Evolutionary conservation across 345 rosid species (phyloP).

Genomic region (Crucihimalaya himalaica): DNA sequence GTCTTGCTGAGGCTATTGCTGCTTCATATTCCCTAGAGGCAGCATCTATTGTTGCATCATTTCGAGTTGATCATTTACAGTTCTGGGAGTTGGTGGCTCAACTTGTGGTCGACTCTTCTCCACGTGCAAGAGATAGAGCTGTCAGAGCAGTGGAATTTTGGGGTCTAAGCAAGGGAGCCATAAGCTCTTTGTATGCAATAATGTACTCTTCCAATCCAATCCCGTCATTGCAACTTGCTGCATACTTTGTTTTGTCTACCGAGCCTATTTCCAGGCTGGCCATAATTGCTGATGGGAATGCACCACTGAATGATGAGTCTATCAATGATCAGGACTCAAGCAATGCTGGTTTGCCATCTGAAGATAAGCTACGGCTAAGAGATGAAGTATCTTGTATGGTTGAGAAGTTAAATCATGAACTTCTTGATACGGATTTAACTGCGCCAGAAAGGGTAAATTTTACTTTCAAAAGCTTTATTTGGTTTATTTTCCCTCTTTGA

Average conservation of each 20-base stretch:
- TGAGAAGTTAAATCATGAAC: slow-evolving; percentile 62
- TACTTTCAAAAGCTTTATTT: slow-evolving; percentile 22
- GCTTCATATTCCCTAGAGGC: slow-evolving; percentile 59
- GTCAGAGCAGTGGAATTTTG: slow-evolving; percentile 84
- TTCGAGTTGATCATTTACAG: slow-evolving; percentile 54
- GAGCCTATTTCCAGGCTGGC: slow-evolving; percentile 74
- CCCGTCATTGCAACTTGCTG: slow-evolving; percentile 75
- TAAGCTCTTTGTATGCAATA: slow-evolving; percentile 77
- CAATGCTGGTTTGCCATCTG: slow-evolving; percentile 48
- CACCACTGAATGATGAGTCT: slow-evolving; percentile 42
- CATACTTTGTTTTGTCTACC: slow-evolving; percentile 76
- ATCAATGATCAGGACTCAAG: slow-evolving; percentile 47
- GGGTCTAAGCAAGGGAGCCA: slow-evolving; percentile 83
- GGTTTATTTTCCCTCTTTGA: slow-evolving; percentile 4
- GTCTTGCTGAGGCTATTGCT: slow-evolving; percentile 86
- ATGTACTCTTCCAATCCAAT: slow-evolving; percentile 72
- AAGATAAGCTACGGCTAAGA: slow-evolving; percentile 57
- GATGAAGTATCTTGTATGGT: slow-evolving; percentile 71
- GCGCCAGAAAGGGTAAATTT: slow-evolving; percentile 71
- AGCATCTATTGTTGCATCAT: slow-evolving; percentile 63
- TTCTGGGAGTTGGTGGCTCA: slow-evolving; percentile 87
- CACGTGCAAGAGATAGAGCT: slow-evolving; percentile 73
- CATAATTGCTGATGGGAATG: slow-evolving; percentile 55
- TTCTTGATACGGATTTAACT: slow-evolving; percentile 72
- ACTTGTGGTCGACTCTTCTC: slow-evolving; percentile 61